A percentile compares a stretch with the other conserved stretches of the same genome.
phyloP scores from a whole-genome alignment of 2,329 filamentous ascomycete species.

The Phialocephala subalpina region DNA sequence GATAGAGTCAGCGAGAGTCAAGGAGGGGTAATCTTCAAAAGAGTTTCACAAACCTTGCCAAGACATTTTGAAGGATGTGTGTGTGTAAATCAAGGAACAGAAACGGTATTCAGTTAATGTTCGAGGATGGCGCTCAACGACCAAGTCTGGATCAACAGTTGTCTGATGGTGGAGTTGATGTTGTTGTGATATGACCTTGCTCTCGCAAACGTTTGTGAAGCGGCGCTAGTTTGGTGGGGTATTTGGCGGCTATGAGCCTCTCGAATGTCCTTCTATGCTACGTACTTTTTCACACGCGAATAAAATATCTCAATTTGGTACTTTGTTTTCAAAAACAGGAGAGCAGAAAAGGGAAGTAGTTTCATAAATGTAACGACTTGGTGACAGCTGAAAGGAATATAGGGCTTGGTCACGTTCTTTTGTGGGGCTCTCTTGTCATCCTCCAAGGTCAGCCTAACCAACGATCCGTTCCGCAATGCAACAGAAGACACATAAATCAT shows the following conservation, averaged over 20 bases:
- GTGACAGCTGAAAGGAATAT: slow-evolving; percentile 2
- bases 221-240: slow-evolving; percentile 13
- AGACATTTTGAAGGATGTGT: slow-evolving; percentile 62
- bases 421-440: slow-evolving; percentile 13
- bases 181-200: slow-evolving; percentile 23
- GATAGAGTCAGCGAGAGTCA: slow-evolving; percentile 31
- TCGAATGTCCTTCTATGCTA: not conserved
- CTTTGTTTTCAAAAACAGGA: not conserved
- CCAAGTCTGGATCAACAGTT: slow-evolving; percentile 20
- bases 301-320: not conserved
- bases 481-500: slow-evolving; percentile 6
- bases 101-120: slow-evolving; percentile 13
- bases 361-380: not conserved
- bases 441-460: not conserved
- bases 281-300: not conserved
- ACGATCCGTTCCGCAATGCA: slow-evolving; percentile 13
- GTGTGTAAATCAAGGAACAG: slow-evolving; percentile 21
- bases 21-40: slow-evolving; percentile 40
- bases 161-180: slow-evolving; percentile 28
- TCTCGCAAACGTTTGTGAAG: slow-evolving; percentile 8
- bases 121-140: slow-evolving; percentile 15
- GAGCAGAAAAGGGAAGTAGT: slow-evolving; percentile 4
- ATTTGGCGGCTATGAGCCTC: slow-evolving; percentile 11
- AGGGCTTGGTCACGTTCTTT: slow-evolving; percentile 21
- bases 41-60: slow-evolving; percentile 70